Conservation (phyloP, 169 alveolate genomes). For the Plasmodium inui region DNA sequence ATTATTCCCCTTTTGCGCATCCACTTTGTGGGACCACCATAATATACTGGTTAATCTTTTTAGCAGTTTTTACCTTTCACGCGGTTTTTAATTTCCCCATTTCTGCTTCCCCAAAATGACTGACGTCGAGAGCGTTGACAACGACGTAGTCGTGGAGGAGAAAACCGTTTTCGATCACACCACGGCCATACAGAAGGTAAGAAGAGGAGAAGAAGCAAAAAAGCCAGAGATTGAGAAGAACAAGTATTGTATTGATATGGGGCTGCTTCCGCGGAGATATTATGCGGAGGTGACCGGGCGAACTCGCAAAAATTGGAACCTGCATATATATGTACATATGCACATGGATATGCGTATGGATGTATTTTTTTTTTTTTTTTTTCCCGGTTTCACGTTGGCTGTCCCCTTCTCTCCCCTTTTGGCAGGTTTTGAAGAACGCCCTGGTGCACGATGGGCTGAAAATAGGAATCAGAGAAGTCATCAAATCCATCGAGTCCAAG, state of each 20-base stretch:
- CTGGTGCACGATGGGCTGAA: slow-evolving; percentile 93
- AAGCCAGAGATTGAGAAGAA: neutral
- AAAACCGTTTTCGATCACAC: slow-evolving; percentile 79
- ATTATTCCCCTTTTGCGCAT: neutral
- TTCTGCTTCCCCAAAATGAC: slow-evolving; percentile 35
- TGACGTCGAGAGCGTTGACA: slow-evolving; percentile 70
- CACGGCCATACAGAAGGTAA: slow-evolving; percentile 80
- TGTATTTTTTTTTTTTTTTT: neutral
- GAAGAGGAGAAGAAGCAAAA: neutral
- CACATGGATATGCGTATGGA: neutral
- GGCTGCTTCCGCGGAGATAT: neutral
- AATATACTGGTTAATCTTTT: neutral
- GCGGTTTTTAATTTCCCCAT: neutral
- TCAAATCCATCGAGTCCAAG: slow-evolving; percentile 94
- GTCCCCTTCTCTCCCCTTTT: neutral
- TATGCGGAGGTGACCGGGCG: neutral
- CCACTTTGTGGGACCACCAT: neutral
- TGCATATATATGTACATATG: neutral
- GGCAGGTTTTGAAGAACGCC: slow-evolving; percentile 90
- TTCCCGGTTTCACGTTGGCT: neutral
- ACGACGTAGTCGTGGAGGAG: slow-evolving; percentile 75
- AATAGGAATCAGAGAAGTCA: slow-evolving; percentile 95
- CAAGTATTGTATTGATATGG: neutral
- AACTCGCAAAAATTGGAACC: neutral
- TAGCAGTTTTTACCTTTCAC: neutral